phyloP scores from a whole-genome alignment of 208 protist genomes.

The Trypanosomatidae sp. region DNA sequence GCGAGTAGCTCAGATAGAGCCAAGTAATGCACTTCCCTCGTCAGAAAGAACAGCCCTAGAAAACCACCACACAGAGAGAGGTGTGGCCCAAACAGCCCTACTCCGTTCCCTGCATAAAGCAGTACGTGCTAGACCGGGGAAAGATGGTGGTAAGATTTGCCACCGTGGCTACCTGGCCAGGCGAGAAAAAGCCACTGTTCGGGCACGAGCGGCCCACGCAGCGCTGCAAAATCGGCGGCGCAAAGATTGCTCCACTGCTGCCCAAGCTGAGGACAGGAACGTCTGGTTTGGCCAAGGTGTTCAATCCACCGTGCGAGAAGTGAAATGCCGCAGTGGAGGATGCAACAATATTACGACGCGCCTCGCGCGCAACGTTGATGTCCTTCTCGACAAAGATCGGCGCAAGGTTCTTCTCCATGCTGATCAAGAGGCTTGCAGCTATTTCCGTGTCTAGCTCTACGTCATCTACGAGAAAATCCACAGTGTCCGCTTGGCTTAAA shows the following conservation, averaged over 20 bases:
- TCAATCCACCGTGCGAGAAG: conserved; percentile 84
- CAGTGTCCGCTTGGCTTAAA: conserved; percentile 24
- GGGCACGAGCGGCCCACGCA: conserved; percentile 67
- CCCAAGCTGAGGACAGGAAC: conserved; percentile 63
- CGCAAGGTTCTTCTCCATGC: conserved; percentile 42
- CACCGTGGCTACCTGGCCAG: conserved; percentile 73
- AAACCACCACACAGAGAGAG: not conserved
- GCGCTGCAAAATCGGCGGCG: conserved; percentile 71
- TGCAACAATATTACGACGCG: conserved; percentile 60
- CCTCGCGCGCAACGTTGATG: conserved; percentile 75
- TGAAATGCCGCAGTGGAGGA: conserved; percentile 73
- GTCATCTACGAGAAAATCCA: conserved; percentile 83
- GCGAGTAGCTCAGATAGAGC: not conserved
- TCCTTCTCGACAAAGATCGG: conserved; percentile 67
- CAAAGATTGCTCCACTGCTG: conserved; percentile 48
- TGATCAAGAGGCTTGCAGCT: conserved; percentile 62
- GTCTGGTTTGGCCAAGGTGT: conserved; percentile 66
- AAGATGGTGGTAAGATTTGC: conserved; percentile 52
- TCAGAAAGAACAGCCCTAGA: not conserved
- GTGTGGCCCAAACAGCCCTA: conserved; percentile 7
- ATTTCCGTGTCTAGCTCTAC: conserved; percentile 80
- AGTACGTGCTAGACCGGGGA: conserved; percentile 75
- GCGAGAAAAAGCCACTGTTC: conserved; percentile 70
- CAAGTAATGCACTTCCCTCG: not conserved
- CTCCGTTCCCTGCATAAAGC: conserved; percentile 67